Conservation (phyloP, 306 rosid species). For the Astragalus membranaceus region DNA sequence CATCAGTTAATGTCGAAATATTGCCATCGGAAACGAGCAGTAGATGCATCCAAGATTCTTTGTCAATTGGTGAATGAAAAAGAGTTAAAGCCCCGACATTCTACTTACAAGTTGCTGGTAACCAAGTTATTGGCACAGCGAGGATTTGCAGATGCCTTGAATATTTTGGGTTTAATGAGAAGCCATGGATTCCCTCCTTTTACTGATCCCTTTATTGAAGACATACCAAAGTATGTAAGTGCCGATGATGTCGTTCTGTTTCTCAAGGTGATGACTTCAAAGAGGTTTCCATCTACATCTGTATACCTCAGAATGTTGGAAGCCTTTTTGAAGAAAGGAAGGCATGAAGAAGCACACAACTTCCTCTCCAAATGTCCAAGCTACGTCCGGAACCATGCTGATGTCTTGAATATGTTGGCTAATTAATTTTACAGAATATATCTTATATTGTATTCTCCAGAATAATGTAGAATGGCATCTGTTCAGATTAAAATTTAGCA, state of each 20-base stretch:
- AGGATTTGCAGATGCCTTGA: slow-evolving; percentile 59
- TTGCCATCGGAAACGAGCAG: slow-evolving; percentile 48
- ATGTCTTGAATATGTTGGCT: slow-evolving; percentile 53
- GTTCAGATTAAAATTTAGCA: slow-evolving; percentile 21
- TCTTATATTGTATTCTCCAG: slow-evolving; percentile 23
- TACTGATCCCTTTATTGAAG: slow-evolving; percentile 52
- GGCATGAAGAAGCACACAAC: slow-evolving; percentile 60
- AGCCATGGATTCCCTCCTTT: slow-evolving; percentile 65
- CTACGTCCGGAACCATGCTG: slow-evolving; percentile 62
- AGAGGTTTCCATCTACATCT: slow-evolving; percentile 51
- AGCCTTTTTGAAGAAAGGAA: slow-evolving; percentile 58
- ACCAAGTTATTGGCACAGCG: slow-evolving; percentile 45
- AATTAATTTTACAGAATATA: slow-evolving; percentile 32
- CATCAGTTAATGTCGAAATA: slow-evolving; percentile 41
- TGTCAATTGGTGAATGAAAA: slow-evolving; percentile 33
- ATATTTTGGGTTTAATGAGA: slow-evolving; percentile 61
- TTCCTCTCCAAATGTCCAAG: slow-evolving; percentile 73
- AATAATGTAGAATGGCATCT: slow-evolving; percentile 26
- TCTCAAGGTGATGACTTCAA: slow-evolving; percentile 62
- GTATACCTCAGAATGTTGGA: slow-evolving; percentile 48
- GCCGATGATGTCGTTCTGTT: slow-evolving; percentile 58
- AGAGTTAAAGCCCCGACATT: slow-evolving; percentile 54
- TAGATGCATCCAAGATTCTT: slow-evolving; percentile 53
- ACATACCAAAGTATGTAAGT: slow-evolving; percentile 49
- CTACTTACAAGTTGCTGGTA: slow-evolving; percentile 59